Evolutionary conservation across 169 alveolate species (phyloP).

Genomic region (Plasmodium yoelii): DNA sequence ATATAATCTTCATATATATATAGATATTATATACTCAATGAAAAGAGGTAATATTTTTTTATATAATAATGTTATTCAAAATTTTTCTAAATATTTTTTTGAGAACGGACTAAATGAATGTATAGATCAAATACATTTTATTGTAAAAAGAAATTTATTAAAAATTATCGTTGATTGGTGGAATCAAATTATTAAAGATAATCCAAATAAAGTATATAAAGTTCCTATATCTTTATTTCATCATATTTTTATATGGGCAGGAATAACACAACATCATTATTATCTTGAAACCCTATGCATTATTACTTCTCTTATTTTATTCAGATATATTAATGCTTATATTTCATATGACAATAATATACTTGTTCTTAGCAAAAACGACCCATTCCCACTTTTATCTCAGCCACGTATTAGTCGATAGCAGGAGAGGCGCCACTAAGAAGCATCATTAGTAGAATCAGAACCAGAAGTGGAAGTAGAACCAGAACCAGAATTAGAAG

Average conservation of each 20-base stretch:
- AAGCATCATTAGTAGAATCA: too few relatives aligned
- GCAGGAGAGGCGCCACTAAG: not conserved
- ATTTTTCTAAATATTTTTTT: slow-evolving; percentile 22
- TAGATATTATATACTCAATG: slow-evolving; percentile 33
- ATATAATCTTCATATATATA: slow-evolving; percentile 27
- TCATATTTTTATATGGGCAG: slow-evolving; percentile 63
- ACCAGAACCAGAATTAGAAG: too few relatives aligned
- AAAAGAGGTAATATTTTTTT: slow-evolving; percentile 52
- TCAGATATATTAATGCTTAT: slow-evolving; percentile 44
- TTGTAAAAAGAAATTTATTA: slow-evolving; percentile 37
- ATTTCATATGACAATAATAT: slow-evolving; percentile 52
- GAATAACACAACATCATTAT: slow-evolving; percentile 48
- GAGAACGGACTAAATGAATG: slow-evolving; percentile 40
- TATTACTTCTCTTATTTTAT: slow-evolving; percentile 44
- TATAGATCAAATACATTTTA: slow-evolving; percentile 55
- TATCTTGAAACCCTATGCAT: slow-evolving; percentile 41
- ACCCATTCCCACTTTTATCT: slow-evolving; percentile 49
- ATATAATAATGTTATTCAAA: slow-evolving; percentile 32
- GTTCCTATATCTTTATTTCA: slow-evolving; percentile 61
- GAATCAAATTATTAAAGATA: slow-evolving; percentile 36
- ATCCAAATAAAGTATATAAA: slow-evolving; percentile 34
- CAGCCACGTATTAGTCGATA: not conserved
- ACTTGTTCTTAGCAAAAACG: slow-evolving; percentile 55
- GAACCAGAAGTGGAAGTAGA: too few relatives aligned
- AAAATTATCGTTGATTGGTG: slow-evolving; percentile 57